Evolutionary conservation across 208 protist species (phyloP), one percentile per base, ranked within the genome.

Genomic region (Crithidia thermophila): DNA sequence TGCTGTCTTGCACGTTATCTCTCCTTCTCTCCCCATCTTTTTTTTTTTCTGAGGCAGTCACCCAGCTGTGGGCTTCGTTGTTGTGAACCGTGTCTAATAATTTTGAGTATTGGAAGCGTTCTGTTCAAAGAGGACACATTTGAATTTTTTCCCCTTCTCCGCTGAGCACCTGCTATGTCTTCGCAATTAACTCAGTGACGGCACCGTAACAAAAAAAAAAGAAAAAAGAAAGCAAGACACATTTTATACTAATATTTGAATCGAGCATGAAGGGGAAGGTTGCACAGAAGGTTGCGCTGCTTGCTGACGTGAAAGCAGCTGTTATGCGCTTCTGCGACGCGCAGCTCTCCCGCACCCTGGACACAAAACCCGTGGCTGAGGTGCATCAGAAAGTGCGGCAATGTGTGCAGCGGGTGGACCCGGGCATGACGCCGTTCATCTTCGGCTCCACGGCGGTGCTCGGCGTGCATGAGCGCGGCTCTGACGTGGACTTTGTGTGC

Each of bases 361-460:
- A 77, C 77, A 90, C 82, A 14, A 71, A 67, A 27, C 74, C 78
- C 16, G 81, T 94, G 34, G 79, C 77, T 8, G 50, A 65, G 8
- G 73, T 81, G 1, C 79, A 90, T 50, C 31, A 55, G 18, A 58
- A 87, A 9, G 77, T 90, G 4, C n/a, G 53, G 2, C 28, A 71
- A 0, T 82, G 79, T 55, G 77, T 90, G n/a, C 56, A 70, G 9
- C 18, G 25, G 4, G 82, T 95, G 1, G 87, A 92, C 55, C 61
- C 79, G 0, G 25, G 39, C 20, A 79, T 88, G 75, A 73, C 70
- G 1, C 70, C 91, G 11, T 93, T 86, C 70, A 78, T 88, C 37
- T 96, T 96, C 45, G 91, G 91, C 67, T 96, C 91, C 23, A 85
- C 87, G 20, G 82, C 69, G 10, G 87, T 88, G 3, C 89, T 89